phyloP scores from a whole-genome alignment of 108 stramenopile species.

The Cyclotella atomus region DNA sequence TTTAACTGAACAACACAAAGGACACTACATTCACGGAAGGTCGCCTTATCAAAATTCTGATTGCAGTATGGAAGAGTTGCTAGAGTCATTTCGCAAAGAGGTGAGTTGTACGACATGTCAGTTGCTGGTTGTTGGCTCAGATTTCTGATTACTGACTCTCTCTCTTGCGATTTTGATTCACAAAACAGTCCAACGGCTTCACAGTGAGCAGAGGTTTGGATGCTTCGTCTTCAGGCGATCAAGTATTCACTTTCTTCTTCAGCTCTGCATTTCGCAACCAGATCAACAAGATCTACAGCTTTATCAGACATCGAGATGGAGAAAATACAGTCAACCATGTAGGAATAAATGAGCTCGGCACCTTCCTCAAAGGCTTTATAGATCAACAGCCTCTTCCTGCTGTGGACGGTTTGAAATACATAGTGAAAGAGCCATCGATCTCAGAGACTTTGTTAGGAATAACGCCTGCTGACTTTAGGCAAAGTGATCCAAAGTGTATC shows the following conservation, averaged over 20 bases:
- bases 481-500: slow-evolving; percentile 52
- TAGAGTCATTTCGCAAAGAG: slow-evolving; percentile 71
- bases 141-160: too few relatives aligned
- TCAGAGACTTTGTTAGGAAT: slow-evolving; percentile 40
- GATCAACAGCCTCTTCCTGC: slow-evolving; percentile 32
- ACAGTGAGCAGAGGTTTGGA: slow-evolving; percentile 69
- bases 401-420: slow-evolving; percentile 24
- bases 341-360: slow-evolving; percentile 25
- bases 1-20: slow-evolving; percentile 66
- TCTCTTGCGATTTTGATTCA: not conserved
- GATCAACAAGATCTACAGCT: slow-evolving; percentile 48
- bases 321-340: not conserved
- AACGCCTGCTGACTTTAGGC: slow-evolving; percentile 50
- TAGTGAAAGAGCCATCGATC: slow-evolving; percentile 33
- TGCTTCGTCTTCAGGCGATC: slow-evolving; percentile 33
- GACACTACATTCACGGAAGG: slow-evolving; percentile 85
- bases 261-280: slow-evolving; percentile 37
- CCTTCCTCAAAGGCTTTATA: slow-evolving; percentile 39
- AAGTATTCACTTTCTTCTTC: slow-evolving; percentile 51
- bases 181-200: slow-evolving; percentile 36
- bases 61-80: slow-evolving; percentile 65
- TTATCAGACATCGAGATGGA: not conserved
- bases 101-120: too few relatives aligned
- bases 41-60: slow-evolving; percentile 79
- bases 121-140: too few relatives aligned